phyloP scores from a whole-genome alignment of 192 early-diverging fungal genomes.

The Coemansia biformis region DNA sequence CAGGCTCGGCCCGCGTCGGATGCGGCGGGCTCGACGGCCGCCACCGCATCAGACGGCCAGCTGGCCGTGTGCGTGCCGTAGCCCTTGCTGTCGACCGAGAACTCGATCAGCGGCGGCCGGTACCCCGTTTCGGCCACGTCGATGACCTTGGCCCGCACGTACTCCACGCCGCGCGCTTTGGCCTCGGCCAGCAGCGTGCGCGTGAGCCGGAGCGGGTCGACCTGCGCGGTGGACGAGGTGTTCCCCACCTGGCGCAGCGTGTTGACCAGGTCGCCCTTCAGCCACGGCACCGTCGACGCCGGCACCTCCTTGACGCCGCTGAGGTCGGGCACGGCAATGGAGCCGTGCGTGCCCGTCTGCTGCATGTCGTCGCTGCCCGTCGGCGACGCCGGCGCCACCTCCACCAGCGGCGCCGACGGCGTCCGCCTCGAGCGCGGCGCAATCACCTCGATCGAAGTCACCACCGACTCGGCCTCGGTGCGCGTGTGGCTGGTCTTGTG shows the following conservation, averaged over 20 bases:
- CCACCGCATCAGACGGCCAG: too few species aligned
- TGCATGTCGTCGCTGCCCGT: slow-evolving; percentile 10
- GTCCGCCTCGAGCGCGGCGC: slow-evolving; percentile 16
- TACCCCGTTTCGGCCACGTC: slow-evolving; percentile 36
- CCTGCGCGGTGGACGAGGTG: slow-evolving; percentile 37
- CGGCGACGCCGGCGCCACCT: slow-evolving; percentile 6
- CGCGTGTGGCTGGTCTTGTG: slow-evolving; percentile 30
- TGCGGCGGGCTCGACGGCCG: too few species aligned
- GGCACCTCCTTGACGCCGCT: slow-evolving; percentile 29
- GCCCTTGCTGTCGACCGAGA: slow-evolving; percentile 23
- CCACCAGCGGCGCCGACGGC: slow-evolving; percentile 12
- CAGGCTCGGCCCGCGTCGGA: too few species aligned
- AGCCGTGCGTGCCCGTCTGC: slow-evolving; percentile 37
- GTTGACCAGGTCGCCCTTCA: slow-evolving; percentile 27
- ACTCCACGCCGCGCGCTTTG: slow-evolving; percentile 29
- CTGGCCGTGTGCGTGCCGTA: neutral
- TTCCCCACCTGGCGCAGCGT: slow-evolving; percentile 40
- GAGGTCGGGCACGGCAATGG: slow-evolving; percentile 36
- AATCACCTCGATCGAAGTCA: slow-evolving; percentile 48
- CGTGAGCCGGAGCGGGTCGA: slow-evolving; percentile 44
- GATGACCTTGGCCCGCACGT: slow-evolving; percentile 37
- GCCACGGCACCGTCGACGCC: slow-evolving; percentile 39
- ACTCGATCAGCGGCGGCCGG: slow-evolving; percentile 38
- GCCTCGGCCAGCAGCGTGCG: slow-evolving; percentile 38
- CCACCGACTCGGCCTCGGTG: slow-evolving; percentile 33